Percentiles rank a stretch among this genome's conserved stretches.
These are phyloP conservation scores for Stachybotrys chlorohalonatus DNA, from an alignment of 2,329 filamentous ascomycete species.

Conservation along the genomic window DNA sequence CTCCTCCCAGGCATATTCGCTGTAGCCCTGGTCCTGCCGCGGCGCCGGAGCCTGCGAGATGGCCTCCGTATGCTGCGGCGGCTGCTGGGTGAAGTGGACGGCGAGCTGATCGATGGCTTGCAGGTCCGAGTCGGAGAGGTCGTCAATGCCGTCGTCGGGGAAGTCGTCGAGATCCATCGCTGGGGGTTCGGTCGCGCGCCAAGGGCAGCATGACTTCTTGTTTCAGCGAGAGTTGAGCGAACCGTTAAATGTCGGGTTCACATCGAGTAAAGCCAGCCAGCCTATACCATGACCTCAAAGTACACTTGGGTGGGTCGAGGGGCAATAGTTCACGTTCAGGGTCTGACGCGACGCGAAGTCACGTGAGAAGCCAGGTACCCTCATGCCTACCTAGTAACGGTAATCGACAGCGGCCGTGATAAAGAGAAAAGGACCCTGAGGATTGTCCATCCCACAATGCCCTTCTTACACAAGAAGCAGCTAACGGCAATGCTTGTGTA, in stretches of 20 bases:
- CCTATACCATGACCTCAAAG: neutral
- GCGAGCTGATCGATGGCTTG: conserved; percentile 57
- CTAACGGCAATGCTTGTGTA: too few species aligned
- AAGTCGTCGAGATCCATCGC: conserved; percentile 45
- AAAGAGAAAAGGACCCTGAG: too few species aligned
- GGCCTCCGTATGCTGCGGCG: conserved; percentile 6
- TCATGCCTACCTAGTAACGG: too few species aligned
- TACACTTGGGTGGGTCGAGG: neutral
- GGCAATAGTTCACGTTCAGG: neutral
- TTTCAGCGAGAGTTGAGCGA: neutral
- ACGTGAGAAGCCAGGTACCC: conserved; percentile 10
- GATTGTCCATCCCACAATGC: too few species aligned
- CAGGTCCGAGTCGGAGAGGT: conserved; percentile 46
- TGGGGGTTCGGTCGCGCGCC: conserved; percentile 3
- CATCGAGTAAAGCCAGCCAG: conserved; percentile 8
- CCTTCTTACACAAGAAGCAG: too few species aligned
- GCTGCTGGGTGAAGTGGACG: conserved; percentile 48
- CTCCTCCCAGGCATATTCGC: conserved; percentile 37
- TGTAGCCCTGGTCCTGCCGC: conserved; percentile 6
- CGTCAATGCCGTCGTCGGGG: conserved; percentile 55
- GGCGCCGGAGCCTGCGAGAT: conserved; percentile 7
- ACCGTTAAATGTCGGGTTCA: too few species aligned
- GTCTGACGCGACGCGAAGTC: conserved; percentile 18
- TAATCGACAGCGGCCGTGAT: too few species aligned
- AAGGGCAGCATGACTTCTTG: neutral